phyloP scores from a whole-genome alignment of 345 rosid genomes.

The Turritis glabra region DNA sequence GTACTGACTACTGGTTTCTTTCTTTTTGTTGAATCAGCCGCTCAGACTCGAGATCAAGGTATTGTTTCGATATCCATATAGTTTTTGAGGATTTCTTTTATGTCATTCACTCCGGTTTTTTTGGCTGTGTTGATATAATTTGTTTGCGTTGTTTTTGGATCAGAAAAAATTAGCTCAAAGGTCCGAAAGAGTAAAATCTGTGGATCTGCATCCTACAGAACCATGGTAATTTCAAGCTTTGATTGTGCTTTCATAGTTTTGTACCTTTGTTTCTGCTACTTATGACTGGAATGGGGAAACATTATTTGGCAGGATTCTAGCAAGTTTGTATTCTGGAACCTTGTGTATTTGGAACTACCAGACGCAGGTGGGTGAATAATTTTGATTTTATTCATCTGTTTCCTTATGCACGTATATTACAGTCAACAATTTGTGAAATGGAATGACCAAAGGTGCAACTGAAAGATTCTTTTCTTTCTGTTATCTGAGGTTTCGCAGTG shows the following conservation, averaged over 20 bases:
- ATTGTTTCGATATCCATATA: not conserved
- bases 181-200: constrained; percentile 71
- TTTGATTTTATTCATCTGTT: not conserved
- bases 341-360: constrained; percentile 76
- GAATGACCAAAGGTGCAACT: not conserved
- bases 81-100: not conserved
- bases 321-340: constrained; percentile 70
- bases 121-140: constrained; percentile 12
- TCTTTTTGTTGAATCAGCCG: constrained; percentile 43
- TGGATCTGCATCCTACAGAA: constrained; percentile 69
- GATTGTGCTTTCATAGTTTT: not conserved
- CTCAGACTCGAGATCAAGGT: constrained; percentile 56
- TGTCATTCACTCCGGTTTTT: not conserved
- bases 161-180: constrained; percentile 59
- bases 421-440: not conserved
- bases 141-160: constrained; percentile 30
- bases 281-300: not conserved
- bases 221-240: constrained; percentile 56
- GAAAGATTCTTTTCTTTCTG: not conserved
- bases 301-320: constrained; percentile 55
- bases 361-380: constrained; percentile 71
- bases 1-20: constrained; percentile 26
- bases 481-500: not conserved
- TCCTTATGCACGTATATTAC: not conserved
- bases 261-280: constrained; percentile 10